Percentiles rank a stretch among this genome's conserved stretches.
Evolutionary conservation across 176 grass and related monocot genomes (phyloP).

Genomic region (Aechmea fasciata): DNA sequence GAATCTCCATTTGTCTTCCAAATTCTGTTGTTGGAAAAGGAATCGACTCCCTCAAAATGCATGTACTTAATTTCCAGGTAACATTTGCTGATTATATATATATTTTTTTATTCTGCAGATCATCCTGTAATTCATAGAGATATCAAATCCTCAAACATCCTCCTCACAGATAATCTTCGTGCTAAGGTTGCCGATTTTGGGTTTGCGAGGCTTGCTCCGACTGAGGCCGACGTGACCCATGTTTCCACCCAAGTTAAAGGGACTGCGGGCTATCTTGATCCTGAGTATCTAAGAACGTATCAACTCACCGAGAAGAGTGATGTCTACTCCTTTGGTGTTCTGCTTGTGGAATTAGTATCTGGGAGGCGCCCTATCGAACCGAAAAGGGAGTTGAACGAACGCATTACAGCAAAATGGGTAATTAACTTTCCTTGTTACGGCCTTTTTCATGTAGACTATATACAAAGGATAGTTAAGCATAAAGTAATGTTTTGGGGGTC

Average conservation of each 20-base stretch:
- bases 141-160: conserved; percentile 93
- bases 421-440: conserved; percentile 8
- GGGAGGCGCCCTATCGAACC: conserved; percentile 52
- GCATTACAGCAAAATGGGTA: conserved; percentile 71
- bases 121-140: conserved; percentile 87
- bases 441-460: not conserved
- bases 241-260: conserved; percentile 79
- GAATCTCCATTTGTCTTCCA: no score
- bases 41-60: no score
- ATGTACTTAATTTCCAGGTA: no score
- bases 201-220: conserved; percentile 54
- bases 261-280: conserved; percentile 67
- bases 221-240: conserved; percentile 25
- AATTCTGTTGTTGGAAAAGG: no score
- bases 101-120: conserved; percentile 35
- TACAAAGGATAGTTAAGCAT: not conserved
- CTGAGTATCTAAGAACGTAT: conserved; percentile 62
- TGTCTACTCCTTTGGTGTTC: conserved; percentile 62
- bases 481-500: not conserved
- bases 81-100: not conserved
- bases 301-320: conserved; percentile 67
- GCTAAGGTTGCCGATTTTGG: conserved; percentile 73
- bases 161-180: conserved; percentile 45
- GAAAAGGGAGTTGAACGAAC: conserved; percentile 37
- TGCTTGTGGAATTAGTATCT: conserved; percentile 58